A percentile compares a stretch with the other conserved stretches of the same genome.
Conservation (phyloP, 2,329 filamentous ascomycete genomes). For the Ilyonectria destructans region DNA sequence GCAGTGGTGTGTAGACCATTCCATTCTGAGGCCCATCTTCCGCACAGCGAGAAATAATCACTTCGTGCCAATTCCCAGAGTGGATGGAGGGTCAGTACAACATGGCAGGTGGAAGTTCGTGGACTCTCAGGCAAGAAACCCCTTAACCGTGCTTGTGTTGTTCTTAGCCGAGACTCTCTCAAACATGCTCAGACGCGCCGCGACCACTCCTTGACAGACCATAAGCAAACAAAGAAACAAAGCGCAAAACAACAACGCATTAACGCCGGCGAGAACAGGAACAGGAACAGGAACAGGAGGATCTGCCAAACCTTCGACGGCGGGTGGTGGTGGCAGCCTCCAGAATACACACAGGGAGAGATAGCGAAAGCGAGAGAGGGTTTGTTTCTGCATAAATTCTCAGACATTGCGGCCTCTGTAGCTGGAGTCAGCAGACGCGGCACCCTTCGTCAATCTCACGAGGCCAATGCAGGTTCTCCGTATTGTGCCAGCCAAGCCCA, state of each 20-base stretch:
- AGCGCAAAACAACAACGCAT: background rate
- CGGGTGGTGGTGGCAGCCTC: background rate
- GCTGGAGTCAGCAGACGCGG: constrained; percentile 18
- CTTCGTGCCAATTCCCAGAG: background rate
- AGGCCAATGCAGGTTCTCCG: background rate
- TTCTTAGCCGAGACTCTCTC: constrained; percentile 24
- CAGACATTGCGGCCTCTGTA: background rate
- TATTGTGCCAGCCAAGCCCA: constrained; percentile 8
- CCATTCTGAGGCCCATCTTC: background rate
- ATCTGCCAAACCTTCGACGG: background rate
- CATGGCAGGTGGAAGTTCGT: constrained; percentile 18
- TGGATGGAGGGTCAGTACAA: constrained; percentile 18
- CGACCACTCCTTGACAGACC: constrained; percentile 4
- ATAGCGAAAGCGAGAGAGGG: constrained; percentile 18
- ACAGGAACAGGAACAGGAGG: background rate
- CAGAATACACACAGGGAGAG: constrained; percentile 5
- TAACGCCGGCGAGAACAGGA: background rate
- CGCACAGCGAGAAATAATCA: background rate
- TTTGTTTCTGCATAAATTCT: constrained; percentile 25
- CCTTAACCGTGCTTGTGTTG: constrained; percentile 5
- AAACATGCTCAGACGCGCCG: constrained; percentile 12
- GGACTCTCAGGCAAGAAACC: background rate
- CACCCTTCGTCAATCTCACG: background rate
- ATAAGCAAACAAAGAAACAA: constrained; percentile 17
- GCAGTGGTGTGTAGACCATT: background rate